A percentile compares a stretch with the other conserved stretches of the same genome.
These are phyloP conservation scores for Coffea canephora DNA, from an alignment of 257 asterid species.

Conservation along the genomic window DNA sequence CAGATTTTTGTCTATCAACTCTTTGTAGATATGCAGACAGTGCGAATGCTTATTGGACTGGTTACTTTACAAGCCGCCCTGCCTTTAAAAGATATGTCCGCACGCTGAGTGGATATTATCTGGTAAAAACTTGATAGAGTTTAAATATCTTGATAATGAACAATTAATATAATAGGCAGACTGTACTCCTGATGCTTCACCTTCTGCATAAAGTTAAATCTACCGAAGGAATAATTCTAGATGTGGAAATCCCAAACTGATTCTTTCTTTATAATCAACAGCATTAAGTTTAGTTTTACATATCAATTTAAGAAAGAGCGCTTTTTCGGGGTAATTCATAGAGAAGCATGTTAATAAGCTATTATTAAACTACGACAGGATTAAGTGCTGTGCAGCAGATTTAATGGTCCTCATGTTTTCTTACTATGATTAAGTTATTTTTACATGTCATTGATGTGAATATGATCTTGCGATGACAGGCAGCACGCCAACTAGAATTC, in stretches of 20 bases:
- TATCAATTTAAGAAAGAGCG: neutral
- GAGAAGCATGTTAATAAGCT: neutral
- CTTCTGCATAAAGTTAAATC: neutral
- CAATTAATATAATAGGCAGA: neutral
- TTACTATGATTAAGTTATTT: neutral
- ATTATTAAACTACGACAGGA: neutral
- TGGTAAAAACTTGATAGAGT: conserved; percentile 36
- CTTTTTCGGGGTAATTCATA: neutral
- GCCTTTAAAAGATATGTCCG: conserved; percentile 73
- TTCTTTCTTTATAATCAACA: neutral
- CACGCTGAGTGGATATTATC: conserved; percentile 69
- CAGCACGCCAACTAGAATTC: conserved; percentile 87
- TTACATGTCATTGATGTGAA: neutral
- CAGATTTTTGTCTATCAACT: conserved; percentile 12
- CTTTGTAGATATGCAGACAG: conserved; percentile 60
- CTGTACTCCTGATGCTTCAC: neutral
- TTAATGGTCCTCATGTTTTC: neutral
- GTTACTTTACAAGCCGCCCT: conserved; percentile 83
- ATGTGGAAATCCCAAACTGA: neutral
- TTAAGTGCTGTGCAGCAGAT: neutral
- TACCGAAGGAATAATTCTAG: neutral
- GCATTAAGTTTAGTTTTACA: neutral
- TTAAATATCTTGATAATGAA: neutral
- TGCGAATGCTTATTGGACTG: conserved; percentile 77
- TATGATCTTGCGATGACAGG: conserved; percentile 34